Base-by-base conservation (phyloP, 768 basidiomycete species). In the Tricholoma flavovirens region DNA sequence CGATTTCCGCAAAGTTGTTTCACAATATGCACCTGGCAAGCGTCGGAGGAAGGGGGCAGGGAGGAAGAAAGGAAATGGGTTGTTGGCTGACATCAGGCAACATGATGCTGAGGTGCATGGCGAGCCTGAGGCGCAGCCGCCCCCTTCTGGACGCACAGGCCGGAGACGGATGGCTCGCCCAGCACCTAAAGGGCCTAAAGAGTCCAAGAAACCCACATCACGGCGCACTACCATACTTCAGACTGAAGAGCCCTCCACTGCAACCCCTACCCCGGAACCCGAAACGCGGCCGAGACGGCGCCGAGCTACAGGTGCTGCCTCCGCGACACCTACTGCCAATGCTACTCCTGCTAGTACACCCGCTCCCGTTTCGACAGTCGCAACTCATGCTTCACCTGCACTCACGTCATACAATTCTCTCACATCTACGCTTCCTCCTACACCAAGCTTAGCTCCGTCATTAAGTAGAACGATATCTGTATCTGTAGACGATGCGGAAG, bases 31-130 rank as follows among this genome's bases (percentile, higher is more conserved):
- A 12, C 81, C 83, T 0, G 83, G 81, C 57, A 87, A 86, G 64
- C 79, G 87, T 42, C 81, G 79, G 62, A 77, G 86, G 51, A 73
- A 82, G 29, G 78, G 80, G 35, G 75, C 76, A 53, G 83, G 81
- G 51, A 90, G 87, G 73, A 85, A 86, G 73, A 90, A 88, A 72
- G 88, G 90, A 49, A 89, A 90, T 61, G 90, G 84, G 2, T 70
- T 95, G 51, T 74, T 95, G 51, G 77, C 87, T 15, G 92, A 94
- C 69, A 93, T 95, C 58, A 77, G 83, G 49, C 79, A 84, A 69
- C 88, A 88, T 61, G 89, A 90, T 67, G 86, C 77, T 50, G 79
- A 81, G 59, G 75, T 83, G 15, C 67, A 74, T 57, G 62, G 70
- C 1, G 71, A 71, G 40, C 56, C 62, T 12, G 71, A 66, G 36